Conservation (phyloP, 352 stramenopile genomes). For the Globisporangium paroecandrum region DNA sequence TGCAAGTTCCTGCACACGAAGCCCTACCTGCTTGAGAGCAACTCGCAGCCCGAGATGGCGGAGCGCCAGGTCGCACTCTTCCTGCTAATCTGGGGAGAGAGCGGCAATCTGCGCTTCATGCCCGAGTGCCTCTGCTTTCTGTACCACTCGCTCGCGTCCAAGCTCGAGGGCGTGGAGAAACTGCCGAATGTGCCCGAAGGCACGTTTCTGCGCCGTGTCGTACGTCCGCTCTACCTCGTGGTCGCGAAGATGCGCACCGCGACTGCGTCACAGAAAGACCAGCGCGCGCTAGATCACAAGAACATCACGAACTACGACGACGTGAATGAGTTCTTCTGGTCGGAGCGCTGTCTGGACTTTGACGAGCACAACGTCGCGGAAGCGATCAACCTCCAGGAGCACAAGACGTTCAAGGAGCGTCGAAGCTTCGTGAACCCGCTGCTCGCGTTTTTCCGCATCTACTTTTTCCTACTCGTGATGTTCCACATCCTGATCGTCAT, state of each 20-base stretch:
- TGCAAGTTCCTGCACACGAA: constrained; percentile 89
- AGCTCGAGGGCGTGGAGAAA: constrained; percentile 58
- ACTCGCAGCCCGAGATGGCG: constrained; percentile 22
- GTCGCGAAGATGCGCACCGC: constrained; percentile 69
- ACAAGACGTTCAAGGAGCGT: constrained; percentile 86
- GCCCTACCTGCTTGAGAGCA: constrained; percentile 71
- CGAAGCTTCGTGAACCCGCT: constrained; percentile 79
- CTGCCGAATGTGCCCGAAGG: constrained; percentile 61
- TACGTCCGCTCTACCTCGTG: constrained; percentile 76
- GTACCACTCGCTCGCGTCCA: constrained; percentile 77
- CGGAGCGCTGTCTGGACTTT: constrained; percentile 67
- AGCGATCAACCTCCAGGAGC: constrained; percentile 56
- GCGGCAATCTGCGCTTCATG: constrained; percentile 85
- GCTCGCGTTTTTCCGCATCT: constrained; percentile 84
- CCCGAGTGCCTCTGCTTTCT: constrained; percentile 87
- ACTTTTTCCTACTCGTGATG: constrained; percentile 84
- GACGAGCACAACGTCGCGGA: constrained; percentile 79
- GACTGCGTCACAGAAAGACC: constrained; percentile 18
- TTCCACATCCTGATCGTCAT: constrained; percentile 77
- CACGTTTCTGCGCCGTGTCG: constrained; percentile 65
- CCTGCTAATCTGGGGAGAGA: constrained; percentile 84
- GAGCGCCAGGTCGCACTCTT: constrained; percentile 78
- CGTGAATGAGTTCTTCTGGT: constrained; percentile 90
- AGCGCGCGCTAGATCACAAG: constrained; percentile 62
- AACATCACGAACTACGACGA: constrained; percentile 90